These are phyloP conservation scores for Torulaspora globosa DNA, from an alignment of 1,139 yeast genomes.

Conservation along the genomic window DNA sequence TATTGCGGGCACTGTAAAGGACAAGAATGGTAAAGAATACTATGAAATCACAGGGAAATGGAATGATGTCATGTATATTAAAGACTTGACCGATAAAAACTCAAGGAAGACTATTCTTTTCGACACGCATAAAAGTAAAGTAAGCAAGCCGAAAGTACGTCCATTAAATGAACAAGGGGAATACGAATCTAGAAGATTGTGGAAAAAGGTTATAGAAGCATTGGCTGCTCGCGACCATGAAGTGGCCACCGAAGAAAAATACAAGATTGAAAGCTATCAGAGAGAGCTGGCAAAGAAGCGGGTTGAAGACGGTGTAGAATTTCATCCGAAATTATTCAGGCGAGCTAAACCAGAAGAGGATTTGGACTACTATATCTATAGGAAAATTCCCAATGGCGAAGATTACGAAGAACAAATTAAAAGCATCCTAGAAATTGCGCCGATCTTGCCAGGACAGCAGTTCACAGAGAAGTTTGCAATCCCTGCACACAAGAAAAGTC, in stretches of 20 bases:
- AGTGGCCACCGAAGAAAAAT: slow-evolving; percentile 83
- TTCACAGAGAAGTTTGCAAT: slow-evolving; percentile 60
- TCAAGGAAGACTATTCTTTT: slow-evolving; percentile 50
- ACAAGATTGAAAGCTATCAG: slow-evolving; percentile 77
- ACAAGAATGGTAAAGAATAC: slow-evolving; percentile 50
- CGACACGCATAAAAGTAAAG: slow-evolving; percentile 56
- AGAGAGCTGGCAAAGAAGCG: slow-evolving; percentile 70
- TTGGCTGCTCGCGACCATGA: slow-evolving; percentile 70
- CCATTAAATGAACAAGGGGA: slow-evolving; percentile 75
- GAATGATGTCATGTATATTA: slow-evolving; percentile 81
- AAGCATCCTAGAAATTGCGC: slow-evolving; percentile 60
- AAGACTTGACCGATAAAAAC: slow-evolving; percentile 46
- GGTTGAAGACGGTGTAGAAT: slow-evolving; percentile 70
- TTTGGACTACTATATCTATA: slow-evolving; percentile 63
- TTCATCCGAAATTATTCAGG: slow-evolving; percentile 74
- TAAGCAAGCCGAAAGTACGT: slow-evolving; percentile 64
- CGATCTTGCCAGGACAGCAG: slow-evolving; percentile 72
- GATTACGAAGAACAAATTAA: slow-evolving; percentile 50
- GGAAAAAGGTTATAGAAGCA: slow-evolving; percentile 80
- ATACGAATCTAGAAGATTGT: slow-evolving; percentile 73
- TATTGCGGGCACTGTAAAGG: slow-evolving; percentile 68
- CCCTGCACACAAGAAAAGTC: slow-evolving; percentile 60
- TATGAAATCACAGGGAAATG: slow-evolving; percentile 83
- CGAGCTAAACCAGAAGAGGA: slow-evolving; percentile 41
- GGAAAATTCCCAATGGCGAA: slow-evolving; percentile 46